These are phyloP conservation scores for Infundibulicybe gibba DNA, from an alignment of 768 basidiomycete genomes.

Conservation along the genomic window DNA sequence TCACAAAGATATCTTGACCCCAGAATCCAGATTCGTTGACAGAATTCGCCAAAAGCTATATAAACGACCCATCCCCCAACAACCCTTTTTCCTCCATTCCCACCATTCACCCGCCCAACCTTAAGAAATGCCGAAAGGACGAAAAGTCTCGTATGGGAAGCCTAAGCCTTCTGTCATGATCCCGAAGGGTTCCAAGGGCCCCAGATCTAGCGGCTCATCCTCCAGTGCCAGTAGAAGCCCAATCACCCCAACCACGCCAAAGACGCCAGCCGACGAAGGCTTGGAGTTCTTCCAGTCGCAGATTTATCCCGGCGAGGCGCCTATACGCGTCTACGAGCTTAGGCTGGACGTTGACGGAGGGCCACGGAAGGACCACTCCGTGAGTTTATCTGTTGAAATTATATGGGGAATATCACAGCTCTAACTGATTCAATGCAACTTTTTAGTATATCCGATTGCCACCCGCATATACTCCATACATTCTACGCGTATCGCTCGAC, in stretches of 20 bases:
- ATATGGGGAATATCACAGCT: background rate
- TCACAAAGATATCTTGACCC: too few relatives aligned
- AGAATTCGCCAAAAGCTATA: too few relatives aligned
- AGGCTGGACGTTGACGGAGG: constrained; percentile 87
- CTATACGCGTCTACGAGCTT: constrained; percentile 84
- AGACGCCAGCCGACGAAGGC: constrained; percentile 91
- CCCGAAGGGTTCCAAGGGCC: constrained; percentile 15
- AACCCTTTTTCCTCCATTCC: background rate
- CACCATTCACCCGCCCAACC: background rate
- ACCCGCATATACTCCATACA: constrained; percentile 84
- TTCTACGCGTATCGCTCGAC: constrained; percentile 86
- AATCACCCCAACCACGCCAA: constrained; percentile 51
- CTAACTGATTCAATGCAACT: constrained; percentile 3
- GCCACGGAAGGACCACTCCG: constrained; percentile 81
- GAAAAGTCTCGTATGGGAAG: constrained; percentile 17
- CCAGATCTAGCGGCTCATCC: constrained; percentile 6
- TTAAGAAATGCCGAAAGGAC: constrained; percentile 17
- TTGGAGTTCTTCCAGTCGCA: constrained; percentile 80
- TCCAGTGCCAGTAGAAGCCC: constrained; percentile 18
- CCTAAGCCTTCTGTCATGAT: constrained; percentile 26
- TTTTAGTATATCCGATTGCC: constrained; percentile 92
- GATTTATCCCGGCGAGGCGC: constrained; percentile 47
- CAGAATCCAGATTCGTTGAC: too few relatives aligned
- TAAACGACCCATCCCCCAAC: too few relatives aligned
- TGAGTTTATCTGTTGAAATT: constrained; percentile 30